Percentiles rank a stretch among this genome's conserved stretches.
Evolutionary conservation across 305 asterid species (phyloP).

Genomic region (Fraxinus ornus): DNA sequence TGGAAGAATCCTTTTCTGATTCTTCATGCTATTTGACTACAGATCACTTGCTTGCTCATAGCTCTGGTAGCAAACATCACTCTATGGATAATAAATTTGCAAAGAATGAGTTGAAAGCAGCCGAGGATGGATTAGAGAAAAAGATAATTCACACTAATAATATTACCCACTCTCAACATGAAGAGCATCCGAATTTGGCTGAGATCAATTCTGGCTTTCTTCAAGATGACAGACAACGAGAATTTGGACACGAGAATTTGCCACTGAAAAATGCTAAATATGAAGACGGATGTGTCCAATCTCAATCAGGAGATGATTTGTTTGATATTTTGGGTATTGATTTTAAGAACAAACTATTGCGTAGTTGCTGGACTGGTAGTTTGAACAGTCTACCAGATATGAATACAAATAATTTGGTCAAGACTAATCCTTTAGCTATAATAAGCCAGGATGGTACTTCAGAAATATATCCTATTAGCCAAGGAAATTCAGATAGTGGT

Average conservation of each 20-base stretch:
- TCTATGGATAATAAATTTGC: conserved; percentile 14
- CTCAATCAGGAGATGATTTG: conserved; percentile 55
- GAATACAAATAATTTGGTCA: conserved; percentile 22
- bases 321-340: conserved; percentile 63
- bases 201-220: conserved; percentile 20
- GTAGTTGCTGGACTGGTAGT: conserved; percentile 35
- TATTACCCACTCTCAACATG: conserved; percentile 21
- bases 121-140: conserved; percentile 9
- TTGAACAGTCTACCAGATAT: conserved; percentile 24
- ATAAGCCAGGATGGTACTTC: conserved; percentile 34
- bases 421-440: conserved; percentile 23
- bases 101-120: conserved; percentile 9
- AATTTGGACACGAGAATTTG: conserved; percentile 18
- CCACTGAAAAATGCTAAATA: conserved; percentile 3
- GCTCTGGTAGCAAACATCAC: conserved; percentile 17
- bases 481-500: conserved; percentile 38
- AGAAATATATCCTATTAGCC: conserved; percentile 33
- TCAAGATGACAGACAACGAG: conserved; percentile 24
- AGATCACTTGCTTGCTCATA: conserved; percentile 21
- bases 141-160: conserved; percentile 14
- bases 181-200: conserved; percentile 11
- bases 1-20: conserved; percentile 28
- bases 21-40: conserved; percentile 25
- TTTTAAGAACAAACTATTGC: conserved; percentile 38
- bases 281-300: conserved; percentile 31